Evolutionary conservation across 176 grass and related monocot genomes (phyloP), one percentile per base, ranked within the genome.

Genomic region (Chloris gayana): DNA sequence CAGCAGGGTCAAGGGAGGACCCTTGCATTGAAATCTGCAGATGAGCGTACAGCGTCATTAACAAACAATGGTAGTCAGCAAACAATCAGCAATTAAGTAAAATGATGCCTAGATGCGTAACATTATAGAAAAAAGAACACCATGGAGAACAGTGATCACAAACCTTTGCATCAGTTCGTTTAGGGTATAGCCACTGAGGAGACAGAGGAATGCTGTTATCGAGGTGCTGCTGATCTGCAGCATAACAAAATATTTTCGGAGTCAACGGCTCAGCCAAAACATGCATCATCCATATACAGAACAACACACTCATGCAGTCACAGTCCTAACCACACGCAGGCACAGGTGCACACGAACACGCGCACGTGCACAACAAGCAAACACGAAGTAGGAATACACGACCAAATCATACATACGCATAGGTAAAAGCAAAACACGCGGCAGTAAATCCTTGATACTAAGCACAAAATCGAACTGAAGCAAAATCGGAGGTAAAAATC

Each of bases 201-300:
- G 97, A 99, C 50, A 99, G 84, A 82, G 97, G 97, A 69, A 99
- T 96, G 68, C 64, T 94, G 85, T 96, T 95, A 19, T 95, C 92
- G 64, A 84, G 70, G 89, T 65, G 75, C 73, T 59, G 84, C 74
- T 91, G 93, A 94, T 96, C 97, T 99, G 90, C 79, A 84, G 25
- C 79, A 82, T 25, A 63, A 34, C 37, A 77, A 46, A 45, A 56
- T 37, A 82, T 8, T 75, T 75, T 15, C 59, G 71, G 12, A 85
- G 85, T 73, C 80, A 89, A 87, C 70, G 73, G 68, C 7, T 45
- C 35, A 81, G 64, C 4, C 4, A 69, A 54, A 72, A 59, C 64
- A 77, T 73, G 63, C 22, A 73, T 44, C 18, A 35, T 38, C 45
- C 18, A 47, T 47, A 56, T 72, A 21, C 69, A 56, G 26, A 35